Conservation (phyloP, 2,329 filamentous ascomycete genomes). For the Alternaria metachromatica region DNA sequence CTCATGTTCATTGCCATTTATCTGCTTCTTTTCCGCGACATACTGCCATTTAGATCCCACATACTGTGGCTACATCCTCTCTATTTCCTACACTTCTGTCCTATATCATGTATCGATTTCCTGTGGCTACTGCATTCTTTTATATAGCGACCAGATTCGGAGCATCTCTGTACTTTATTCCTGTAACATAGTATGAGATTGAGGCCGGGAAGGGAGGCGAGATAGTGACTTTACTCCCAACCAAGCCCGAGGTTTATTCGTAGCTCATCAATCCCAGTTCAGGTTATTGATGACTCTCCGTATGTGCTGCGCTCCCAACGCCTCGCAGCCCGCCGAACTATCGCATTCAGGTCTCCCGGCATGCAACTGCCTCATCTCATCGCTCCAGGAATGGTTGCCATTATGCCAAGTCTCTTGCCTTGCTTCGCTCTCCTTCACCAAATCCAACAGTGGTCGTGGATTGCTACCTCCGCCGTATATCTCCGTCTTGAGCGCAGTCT, state of each 20-base stretch:
- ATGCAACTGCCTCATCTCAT: conserved; percentile 32
- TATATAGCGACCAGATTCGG: too few species aligned
- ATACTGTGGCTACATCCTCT: too few species aligned
- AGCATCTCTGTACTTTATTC: too few species aligned
- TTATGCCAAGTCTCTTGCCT: conserved; percentile 54
- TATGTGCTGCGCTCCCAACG: conserved; percentile 23
- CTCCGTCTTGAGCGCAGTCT: conserved; percentile 55
- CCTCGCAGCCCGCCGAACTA: conserved; percentile 15
- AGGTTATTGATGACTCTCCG: conserved; percentile 18
- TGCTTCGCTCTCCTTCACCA: conserved; percentile 50
- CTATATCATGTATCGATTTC: too few species aligned
- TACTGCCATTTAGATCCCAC: too few species aligned
- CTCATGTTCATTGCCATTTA: too few species aligned
- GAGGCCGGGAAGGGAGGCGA: not conserved
- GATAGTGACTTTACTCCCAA: not conserved
- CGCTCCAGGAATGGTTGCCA: conserved; percentile 11
- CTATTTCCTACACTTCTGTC: too few species aligned
- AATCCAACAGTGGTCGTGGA: conserved; percentile 36
- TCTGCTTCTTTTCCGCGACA: too few species aligned
- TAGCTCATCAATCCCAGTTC: conserved; percentile 18
- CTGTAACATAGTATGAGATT: not conserved
- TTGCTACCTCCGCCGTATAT: conserved; percentile 49
- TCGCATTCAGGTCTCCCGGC: conserved; percentile 14
- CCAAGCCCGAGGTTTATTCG: too few species aligned
- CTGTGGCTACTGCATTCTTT: too few species aligned